phyloP scores from a whole-genome alignment of 2,329 filamentous ascomycete species.

The Hymenoscyphus fructigenus region DNA sequence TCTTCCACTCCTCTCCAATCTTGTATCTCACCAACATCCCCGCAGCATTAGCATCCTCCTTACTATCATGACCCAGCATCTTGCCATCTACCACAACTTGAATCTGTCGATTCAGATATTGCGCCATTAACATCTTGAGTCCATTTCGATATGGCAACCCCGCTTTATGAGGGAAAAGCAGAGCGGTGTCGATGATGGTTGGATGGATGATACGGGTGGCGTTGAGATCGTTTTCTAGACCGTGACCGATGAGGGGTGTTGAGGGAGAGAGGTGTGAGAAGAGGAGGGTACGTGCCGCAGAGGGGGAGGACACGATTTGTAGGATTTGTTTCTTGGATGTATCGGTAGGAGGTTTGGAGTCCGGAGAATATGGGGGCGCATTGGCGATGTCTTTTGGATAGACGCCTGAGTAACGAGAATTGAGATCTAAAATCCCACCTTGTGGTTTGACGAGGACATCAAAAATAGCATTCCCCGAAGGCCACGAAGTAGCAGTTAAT shows the following conservation, averaged over 20 bases:
- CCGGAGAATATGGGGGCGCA: slow-evolving; percentile 56
- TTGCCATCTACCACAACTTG: slow-evolving; percentile 58
- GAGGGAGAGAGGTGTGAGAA: slow-evolving; percentile 71
- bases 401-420: slow-evolving; percentile 89
- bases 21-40: slow-evolving; percentile 79
- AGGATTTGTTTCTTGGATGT: slow-evolving; percentile 47
- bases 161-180: slow-evolving; percentile 76
- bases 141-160: slow-evolving; percentile 77
- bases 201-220: slow-evolving; percentile 80
- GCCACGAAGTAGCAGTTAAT: slow-evolving; percentile 87
- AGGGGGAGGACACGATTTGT: slow-evolving; percentile 73
- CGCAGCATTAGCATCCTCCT: slow-evolving; percentile 85
- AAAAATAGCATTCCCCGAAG: slow-evolving; percentile 68
- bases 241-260: slow-evolving; percentile 88
- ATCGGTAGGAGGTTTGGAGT: slow-evolving; percentile 8
- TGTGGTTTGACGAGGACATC: slow-evolving; percentile 83
- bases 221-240: slow-evolving; percentile 94
- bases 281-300: slow-evolving; percentile 72
- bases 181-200: slow-evolving; percentile 78
- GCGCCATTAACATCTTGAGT: slow-evolving; percentile 71
- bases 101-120: slow-evolving; percentile 72
- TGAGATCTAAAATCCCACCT: slow-evolving; percentile 84
- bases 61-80: slow-evolving; percentile 76
- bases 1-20: slow-evolving; percentile 68
- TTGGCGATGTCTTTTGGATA: slow-evolving; percentile 72